A percentile compares a stretch with the other conserved stretches of the same genome.
phyloP scores from a whole-genome alignment of 1,284 basidiomycete species.

The Boletellus sp. region DNA sequence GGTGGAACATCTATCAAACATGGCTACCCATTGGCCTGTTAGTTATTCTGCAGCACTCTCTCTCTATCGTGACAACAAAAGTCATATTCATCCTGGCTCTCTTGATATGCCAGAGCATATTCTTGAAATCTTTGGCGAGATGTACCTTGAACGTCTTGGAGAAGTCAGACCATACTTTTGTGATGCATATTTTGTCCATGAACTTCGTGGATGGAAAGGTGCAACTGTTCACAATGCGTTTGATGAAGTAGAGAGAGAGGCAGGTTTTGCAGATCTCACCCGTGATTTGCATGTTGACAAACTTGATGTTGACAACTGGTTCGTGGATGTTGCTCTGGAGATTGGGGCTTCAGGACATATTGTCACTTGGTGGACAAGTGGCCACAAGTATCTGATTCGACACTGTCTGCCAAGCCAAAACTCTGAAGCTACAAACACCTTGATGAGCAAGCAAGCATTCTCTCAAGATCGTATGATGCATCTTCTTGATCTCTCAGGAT shows the following conservation, averaged over 20 bases:
- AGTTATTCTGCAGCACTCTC: background rate
- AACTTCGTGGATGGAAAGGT: slow-evolving; percentile 11
- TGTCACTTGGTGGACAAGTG: background rate
- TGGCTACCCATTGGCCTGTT: background rate
- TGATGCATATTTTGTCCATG: slow-evolving; percentile 15
- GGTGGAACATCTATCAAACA: background rate
- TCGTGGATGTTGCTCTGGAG: background rate
- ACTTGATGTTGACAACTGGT: too few relatives aligned
- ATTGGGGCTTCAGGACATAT: background rate
- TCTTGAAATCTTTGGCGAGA: background rate
- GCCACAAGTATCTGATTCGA: background rate
- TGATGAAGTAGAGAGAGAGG: background rate
- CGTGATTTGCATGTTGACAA: background rate
- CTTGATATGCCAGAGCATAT: background rate
- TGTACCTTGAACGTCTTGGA: background rate
- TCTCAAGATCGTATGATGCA: slow-evolving; percentile 6
- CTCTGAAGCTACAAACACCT: too few relatives aligned
- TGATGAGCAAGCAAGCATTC: background rate
- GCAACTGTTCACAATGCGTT: slow-evolving; percentile 3
- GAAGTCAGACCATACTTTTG: background rate
- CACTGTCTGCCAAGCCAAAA: background rate
- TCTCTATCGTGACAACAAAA: background rate
- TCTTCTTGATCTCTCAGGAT: slow-evolving; percentile 2
- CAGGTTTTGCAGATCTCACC: too few relatives aligned
- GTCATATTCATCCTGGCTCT: background rate